phyloP scores from a whole-genome alignment of 805 yeast genomes.

The Nakazawaea holstii region DNA sequence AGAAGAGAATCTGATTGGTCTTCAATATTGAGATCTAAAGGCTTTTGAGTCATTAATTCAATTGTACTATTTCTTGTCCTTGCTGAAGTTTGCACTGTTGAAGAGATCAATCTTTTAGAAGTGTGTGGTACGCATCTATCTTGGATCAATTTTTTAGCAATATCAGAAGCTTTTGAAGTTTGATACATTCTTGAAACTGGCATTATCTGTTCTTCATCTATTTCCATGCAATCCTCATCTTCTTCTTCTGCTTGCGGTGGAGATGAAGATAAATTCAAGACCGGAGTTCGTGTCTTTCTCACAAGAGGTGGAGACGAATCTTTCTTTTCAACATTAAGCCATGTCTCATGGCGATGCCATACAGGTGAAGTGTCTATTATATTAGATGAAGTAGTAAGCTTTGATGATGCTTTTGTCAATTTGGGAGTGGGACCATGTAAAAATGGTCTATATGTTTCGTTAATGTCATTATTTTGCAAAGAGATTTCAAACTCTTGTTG shows the following conservation, averaged over 20 bases:
- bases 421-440: background rate
- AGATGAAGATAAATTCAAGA: background rate
- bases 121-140: background rate
- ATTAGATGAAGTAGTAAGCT: background rate
- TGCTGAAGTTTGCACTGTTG: background rate
- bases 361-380: conserved; percentile 3
- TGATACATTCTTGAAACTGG: background rate
- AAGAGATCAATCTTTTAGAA: background rate
- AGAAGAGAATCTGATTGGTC: background rate
- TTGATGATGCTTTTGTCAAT: background rate
- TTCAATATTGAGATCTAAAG: background rate
- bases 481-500: background rate
- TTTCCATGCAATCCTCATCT: background rate
- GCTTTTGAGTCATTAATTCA: conserved; percentile 5
- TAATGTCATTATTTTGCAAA: background rate
- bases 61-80: background rate
- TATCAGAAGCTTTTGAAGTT: background rate
- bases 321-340: background rate
- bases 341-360: conserved; percentile 8
- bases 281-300: background rate
- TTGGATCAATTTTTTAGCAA: background rate
- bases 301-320: background rate
- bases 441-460: background rate
- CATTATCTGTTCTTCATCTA: background rate
- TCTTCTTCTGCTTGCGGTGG: background rate